Conservation (phyloP, 2,329 filamentous ascomycete species). For the Botrytis sinoallii region DNA sequence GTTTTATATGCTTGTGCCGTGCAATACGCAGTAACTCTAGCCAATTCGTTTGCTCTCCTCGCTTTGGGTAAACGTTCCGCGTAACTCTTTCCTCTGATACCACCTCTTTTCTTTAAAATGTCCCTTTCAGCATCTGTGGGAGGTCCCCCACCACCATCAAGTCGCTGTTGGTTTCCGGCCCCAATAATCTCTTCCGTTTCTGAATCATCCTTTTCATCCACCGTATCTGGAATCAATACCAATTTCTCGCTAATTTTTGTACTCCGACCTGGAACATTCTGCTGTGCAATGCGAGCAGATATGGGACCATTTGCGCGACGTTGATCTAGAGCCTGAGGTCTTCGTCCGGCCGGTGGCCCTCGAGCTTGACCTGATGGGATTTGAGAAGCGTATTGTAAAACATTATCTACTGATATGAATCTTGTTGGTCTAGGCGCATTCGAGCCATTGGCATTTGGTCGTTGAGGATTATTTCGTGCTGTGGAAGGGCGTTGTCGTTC, state of each 20-base stretch:
- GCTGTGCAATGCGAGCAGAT: conserved; percentile 42
- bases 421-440: conserved; percentile 54
- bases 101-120: conserved; percentile 59
- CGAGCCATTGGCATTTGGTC: conserved; percentile 35
- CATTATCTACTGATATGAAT: conserved; percentile 88
- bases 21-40: conserved; percentile 91
- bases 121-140: conserved; percentile 66
- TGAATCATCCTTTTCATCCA: conserved; percentile 56
- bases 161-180: conserved; percentile 43
- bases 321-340: conserved; percentile 45
- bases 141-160: conserved; percentile 61
- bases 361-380: conserved; percentile 93
- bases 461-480: conserved; percentile 37
- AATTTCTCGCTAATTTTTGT: conserved; percentile 96
- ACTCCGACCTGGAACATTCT: conserved; percentile 74
- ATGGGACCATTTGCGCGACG: conserved; percentile 47
- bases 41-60: conserved; percentile 80
- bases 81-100: conserved; percentile 76
- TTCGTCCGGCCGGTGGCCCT: conserved; percentile 53
- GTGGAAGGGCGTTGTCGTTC: conserved; percentile 49
- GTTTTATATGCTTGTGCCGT: conserved; percentile 93
- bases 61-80: conserved; percentile 90
- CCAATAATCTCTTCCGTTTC: conserved; percentile 55
- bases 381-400: conserved; percentile 89
- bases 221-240: conserved; percentile 86